A percentile compares a stretch with the other conserved stretches of the same genome.
These are phyloP conservation scores for Hypoxylon lienhwacheense DNA, from an alignment of 495 filamentous ascomycete genomes.

Conservation along the genomic window DNA sequence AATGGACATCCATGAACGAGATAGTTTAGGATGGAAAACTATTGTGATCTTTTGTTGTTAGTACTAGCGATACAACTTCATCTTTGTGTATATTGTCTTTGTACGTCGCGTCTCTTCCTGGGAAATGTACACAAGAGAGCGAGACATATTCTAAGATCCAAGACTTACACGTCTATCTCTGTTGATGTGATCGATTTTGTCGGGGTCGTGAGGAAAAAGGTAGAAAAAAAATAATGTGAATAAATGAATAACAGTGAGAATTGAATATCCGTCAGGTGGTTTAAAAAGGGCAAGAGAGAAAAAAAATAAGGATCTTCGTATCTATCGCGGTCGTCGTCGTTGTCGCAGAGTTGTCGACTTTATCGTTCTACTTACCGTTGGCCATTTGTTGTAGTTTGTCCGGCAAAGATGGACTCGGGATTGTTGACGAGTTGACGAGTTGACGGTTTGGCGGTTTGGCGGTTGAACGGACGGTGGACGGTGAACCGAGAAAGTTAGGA, in stretches of 20 bases:
- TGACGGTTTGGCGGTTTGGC: too few relatives aligned
- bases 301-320: background rate
- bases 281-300: background rate
- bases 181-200: slow-evolving; percentile 3
- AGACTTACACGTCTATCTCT: slow-evolving; percentile 26
- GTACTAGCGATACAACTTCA: slow-evolving; percentile 7
- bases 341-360: slow-evolving; percentile 22
- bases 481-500: slow-evolving; percentile 8
- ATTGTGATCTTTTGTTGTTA: slow-evolving; percentile 11
- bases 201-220: slow-evolving; percentile 14
- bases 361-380: slow-evolving; percentile 30
- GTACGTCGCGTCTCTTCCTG: slow-evolving; percentile 16
- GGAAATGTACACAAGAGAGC: background rate
- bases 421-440: too few relatives aligned
- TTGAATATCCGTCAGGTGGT: slow-evolving; percentile 19
- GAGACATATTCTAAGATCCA: background rate
- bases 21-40: slow-evolving; percentile 1
- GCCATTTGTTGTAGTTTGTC: slow-evolving; percentile 18
- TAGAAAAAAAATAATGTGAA: background rate
- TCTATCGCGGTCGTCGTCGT: slow-evolving; percentile 7
- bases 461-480: slow-evolving; percentile 27
- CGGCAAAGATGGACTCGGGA: slow-evolving; percentile 26
- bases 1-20: slow-evolving; percentile 20
- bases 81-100: too few relatives aligned
- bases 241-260: background rate